These are phyloP conservation scores for Irpex lacteus DNA, from an alignment of 1,284 basidiomycete species.

Conservation along the genomic window DNA sequence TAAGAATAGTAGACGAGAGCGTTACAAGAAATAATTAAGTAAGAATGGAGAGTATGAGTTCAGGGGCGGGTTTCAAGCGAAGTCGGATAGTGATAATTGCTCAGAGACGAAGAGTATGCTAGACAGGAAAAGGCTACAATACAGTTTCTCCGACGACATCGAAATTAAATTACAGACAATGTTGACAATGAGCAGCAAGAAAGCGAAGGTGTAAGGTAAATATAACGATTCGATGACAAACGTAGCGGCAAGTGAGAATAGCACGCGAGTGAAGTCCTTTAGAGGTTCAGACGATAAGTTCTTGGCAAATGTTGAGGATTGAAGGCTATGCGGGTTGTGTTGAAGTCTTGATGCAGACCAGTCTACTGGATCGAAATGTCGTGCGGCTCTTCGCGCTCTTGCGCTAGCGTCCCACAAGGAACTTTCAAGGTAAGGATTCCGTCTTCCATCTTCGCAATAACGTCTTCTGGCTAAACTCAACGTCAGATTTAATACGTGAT, in stretches of 20 bases:
- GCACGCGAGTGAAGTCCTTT: no score
- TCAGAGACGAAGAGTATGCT: neutral
- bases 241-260: neutral
- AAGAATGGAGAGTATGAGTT: no score
- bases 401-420: constrained; percentile 20
- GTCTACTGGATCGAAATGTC: constrained; percentile 23
- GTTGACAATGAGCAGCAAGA: neutral
- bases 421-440: constrained; percentile 30
- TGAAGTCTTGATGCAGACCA: neutral
- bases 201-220: neutral
- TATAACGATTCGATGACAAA: neutral
- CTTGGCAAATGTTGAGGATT: neutral
- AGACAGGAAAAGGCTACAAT: neutral
- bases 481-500: constrained; percentile 9
- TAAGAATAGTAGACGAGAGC: no score
- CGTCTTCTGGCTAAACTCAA: constrained; percentile 23
- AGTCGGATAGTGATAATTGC: neutral
- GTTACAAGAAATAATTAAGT: no score
- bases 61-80: no score
- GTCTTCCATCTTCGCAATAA: constrained; percentile 26
- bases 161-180: neutral
- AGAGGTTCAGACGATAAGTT: no score
- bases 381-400: constrained; percentile 18
- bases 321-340: neutral
- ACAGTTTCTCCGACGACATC: neutral